These are phyloP conservation scores for Takashimella tepidaria DNA, from an alignment of 1,284 basidiomycete genomes.

Conservation along the genomic window DNA sequence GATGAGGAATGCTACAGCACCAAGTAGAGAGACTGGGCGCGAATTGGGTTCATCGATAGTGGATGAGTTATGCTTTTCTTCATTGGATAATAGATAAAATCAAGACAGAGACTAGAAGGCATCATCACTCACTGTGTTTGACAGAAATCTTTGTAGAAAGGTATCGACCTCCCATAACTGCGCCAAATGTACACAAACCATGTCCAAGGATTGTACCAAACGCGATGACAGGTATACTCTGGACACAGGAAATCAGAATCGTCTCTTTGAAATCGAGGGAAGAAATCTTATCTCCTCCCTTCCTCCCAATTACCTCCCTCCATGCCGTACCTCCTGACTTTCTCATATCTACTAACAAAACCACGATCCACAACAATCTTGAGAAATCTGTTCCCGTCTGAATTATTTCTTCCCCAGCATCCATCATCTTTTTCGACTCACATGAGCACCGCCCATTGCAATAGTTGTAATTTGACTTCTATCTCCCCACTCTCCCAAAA, in stretches of 20 bases:
- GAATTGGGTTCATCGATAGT: no score
- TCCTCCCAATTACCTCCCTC: background rate
- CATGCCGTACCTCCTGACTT: no score
- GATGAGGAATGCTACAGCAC: constrained; percentile 72
- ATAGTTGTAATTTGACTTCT: constrained; percentile 96
- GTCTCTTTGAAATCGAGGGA: constrained; percentile 6
- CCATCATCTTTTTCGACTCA: constrained; percentile 49
- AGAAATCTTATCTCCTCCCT: constrained; percentile 1
- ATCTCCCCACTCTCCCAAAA: constrained; percentile 98
- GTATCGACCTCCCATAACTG: constrained; percentile 84
- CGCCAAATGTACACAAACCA: constrained; percentile 77
- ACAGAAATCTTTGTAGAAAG: constrained; percentile 90
- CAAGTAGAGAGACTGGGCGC: constrained; percentile 70
- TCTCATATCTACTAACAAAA: no score
- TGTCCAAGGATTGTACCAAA: constrained; percentile 88
- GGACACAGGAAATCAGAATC: constrained; percentile 9
- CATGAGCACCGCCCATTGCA: constrained; percentile 90
- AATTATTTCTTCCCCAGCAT: no score
- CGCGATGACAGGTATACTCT: constrained; percentile 75
- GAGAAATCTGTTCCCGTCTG: no score
- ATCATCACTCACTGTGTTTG: constrained; percentile 70
- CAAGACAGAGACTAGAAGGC: no score
- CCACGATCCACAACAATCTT: no score
- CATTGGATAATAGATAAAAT: background rate
- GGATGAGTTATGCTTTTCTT: background rate